Conservation (phyloP, 495 filamentous ascomycete species). For the Astrothelium macrocarpum region DNA sequence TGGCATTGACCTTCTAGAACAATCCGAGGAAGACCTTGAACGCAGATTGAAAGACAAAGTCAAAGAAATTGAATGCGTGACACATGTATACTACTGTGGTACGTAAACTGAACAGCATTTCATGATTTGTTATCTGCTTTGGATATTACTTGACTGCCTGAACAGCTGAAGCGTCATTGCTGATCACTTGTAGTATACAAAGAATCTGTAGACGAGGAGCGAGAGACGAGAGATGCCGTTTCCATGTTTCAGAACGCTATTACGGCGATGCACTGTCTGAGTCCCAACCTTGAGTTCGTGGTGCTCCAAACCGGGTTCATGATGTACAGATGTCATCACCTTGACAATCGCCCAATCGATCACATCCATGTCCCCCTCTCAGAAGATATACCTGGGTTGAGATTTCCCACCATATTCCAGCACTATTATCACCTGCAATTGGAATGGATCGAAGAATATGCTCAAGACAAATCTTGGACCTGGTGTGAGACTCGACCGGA, state of each 20-base stretch:
- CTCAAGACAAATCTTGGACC: slow-evolving; percentile 24
- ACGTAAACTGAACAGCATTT: not conserved
- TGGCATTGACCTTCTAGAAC: slow-evolving; percentile 30
- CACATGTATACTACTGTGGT: slow-evolving; percentile 33
- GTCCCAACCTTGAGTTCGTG: slow-evolving; percentile 22
- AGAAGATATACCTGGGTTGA: slow-evolving; percentile 23
- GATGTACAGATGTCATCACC: slow-evolving; percentile 29
- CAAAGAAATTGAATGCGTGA: slow-evolving; percentile 26
- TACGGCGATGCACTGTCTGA: slow-evolving; percentile 24
- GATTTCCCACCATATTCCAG: slow-evolving; percentile 22
- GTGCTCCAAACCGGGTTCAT: slow-evolving; percentile 30
- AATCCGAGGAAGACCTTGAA: slow-evolving; percentile 28
- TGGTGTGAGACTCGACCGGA: slow-evolving; percentile 30
- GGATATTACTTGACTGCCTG: not conserved
- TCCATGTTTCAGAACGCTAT: slow-evolving; percentile 28
- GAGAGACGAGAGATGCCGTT: slow-evolving; percentile 28
- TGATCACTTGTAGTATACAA: slow-evolving; percentile 25
- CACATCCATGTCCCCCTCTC: slow-evolving; percentile 28
- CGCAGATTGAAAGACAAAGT: slow-evolving; percentile 20
- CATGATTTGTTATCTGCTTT: not conserved
- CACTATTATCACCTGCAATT: slow-evolving; percentile 31
- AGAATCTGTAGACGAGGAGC: slow-evolving; percentile 21
- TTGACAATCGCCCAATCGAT: slow-evolving; percentile 28
- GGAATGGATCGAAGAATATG: slow-evolving; percentile 24
- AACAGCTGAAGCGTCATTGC: not conserved